Evolutionary conservation across 2,329 filamentous ascomycete species (phyloP), one percentile per base, ranked within the genome.

Genomic region (Sarocladium kiliense): DNA sequence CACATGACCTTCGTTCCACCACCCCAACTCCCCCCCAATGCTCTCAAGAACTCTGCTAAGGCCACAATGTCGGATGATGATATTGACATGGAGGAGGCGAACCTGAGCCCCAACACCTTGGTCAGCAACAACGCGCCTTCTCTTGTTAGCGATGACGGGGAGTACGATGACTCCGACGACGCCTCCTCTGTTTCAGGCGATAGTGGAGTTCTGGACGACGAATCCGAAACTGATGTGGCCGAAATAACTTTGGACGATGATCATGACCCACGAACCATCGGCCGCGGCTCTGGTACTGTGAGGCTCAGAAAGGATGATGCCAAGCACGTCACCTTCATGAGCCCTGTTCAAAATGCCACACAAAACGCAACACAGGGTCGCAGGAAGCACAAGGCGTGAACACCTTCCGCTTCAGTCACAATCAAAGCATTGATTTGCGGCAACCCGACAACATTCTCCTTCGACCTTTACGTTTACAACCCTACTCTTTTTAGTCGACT

Each of bases 81-180:
- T 54, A 71, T 76, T 45, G 79, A 83, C 55, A 75, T 84, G 65
- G 68, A 71, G 30, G 81, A 85, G 55, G 75, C 77, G 47, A 83
- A 88, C 54, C 70, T 89, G 56, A 89, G 86, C 63, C 87, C 87
- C 4, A 84, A 84, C 62, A 87, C 86, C 0, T 71, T 85, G 44
- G 77, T 86, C 53, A 88, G 86, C 67, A 90, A 90, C 68, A 88
- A 89, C 61, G 87, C 88, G 9, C 88, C 88, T 21, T 91, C 87
- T 62, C 77, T 92, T 50, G 87, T 91, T 65, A 90, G 87, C 70
- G 88, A 92, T 69, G 87, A 91, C 65, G 86, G 87, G 62, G 88
- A 91, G 66, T 89, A 88, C 63, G 87, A 88, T 61, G 85, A 87
- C 55, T 89, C 86, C 1, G 84, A 87, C 56, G 82, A 84, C 57